Base-by-base conservation (phyloP, 148 eudicot species). In the Polygonum maritimum region DNA sequence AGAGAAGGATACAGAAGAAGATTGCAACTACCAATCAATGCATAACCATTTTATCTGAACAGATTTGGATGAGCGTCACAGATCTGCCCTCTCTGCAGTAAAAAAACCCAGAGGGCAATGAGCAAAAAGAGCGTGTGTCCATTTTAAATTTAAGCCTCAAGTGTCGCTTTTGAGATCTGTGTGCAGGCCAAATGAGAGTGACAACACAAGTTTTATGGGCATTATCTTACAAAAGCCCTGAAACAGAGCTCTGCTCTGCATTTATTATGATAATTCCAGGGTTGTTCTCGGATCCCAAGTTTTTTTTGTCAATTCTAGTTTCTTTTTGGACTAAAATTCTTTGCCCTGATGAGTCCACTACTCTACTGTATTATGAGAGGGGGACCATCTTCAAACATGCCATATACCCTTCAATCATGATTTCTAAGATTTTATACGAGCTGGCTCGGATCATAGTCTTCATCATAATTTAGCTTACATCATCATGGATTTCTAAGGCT, bases 111-210 rank as follows among this genome's bases (percentile, higher is more conserved):
- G 16, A 51, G 55, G 55, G 60, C 15, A 60, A 60, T 60, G 36
- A 60, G 7, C 26, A n/a, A 60, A 60, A 60, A 60, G 16, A 8
- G 60, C 26, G 0, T 60, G 15, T 22, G 14, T 10, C 31, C 31
- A 0, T 26, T 26, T 26, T 26, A 26, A 26, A 26, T 60, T 60
- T 26, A 7, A 31, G 7, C 55, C 55, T 51, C 55, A 51, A 51
- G n/a, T 51, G 55, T 51, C n/a, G 55, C 31, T 60, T 60, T 26
- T 26, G 38, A 31, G 69, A 60, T 60, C 69, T 60, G 38, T 15
- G 38, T 60, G 69, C 69, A 60, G 69, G 69, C 69, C 35, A 60
- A 60, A 22, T 60, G 69, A 60, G 36, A 60, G 67, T 36, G 67
- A 60, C 67, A 26, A 60, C 11, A 60, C 67, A 60, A 22, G 36